Evolutionary conservation across 2,329 filamentous ascomycete species (phyloP), one percentile per base, ranked within the genome.

Genomic region (Botryotinia globosa): DNA sequence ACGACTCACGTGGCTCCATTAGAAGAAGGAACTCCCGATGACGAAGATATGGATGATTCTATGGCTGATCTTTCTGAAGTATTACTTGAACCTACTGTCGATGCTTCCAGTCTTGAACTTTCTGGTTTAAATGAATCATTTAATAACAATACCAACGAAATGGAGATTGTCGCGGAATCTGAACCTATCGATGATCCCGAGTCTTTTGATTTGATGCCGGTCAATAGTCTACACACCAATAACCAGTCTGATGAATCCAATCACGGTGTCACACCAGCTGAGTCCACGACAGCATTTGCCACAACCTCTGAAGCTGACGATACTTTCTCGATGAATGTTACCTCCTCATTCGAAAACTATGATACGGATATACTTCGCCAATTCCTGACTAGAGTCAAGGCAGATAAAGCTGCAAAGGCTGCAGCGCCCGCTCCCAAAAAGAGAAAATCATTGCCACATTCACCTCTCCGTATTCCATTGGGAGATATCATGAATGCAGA

Each of bases 311-410:
- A 74, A 45, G 63, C 75, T 7, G 72, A 76, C 16, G 56, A 70
- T 70, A 29, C 74, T 72, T 34, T 73, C 74, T 65, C 69, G 12
- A 10, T 12, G 16, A 58, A 71, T 65, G 58, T 51, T 29, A 42
- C 44, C 7, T 44, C 67, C 25, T 73, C 68, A 39, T 77, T 75
- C 45, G 74, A 80, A 45, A 71, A 77, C 58, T 80, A 82, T 70
- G 81, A 82, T 72, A 81, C 80, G 20, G 78, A 79, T 67, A 78
- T 82, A 74, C 78, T 82, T 29, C 79, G 78, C n/a, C 78, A 80
- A 56, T 82, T 82, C 64, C 78, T 82, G 45, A 80, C 77, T 44
- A 76, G 80, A 65, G 80, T 80, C 56, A 80, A 81, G 66, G 81
- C 81, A 34, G 79, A 79, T 64, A 82, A 82, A 74, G 80, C 78